phyloP scores from a whole-genome alignment of 345 rosid species.

The Populus davidiana region DNA sequence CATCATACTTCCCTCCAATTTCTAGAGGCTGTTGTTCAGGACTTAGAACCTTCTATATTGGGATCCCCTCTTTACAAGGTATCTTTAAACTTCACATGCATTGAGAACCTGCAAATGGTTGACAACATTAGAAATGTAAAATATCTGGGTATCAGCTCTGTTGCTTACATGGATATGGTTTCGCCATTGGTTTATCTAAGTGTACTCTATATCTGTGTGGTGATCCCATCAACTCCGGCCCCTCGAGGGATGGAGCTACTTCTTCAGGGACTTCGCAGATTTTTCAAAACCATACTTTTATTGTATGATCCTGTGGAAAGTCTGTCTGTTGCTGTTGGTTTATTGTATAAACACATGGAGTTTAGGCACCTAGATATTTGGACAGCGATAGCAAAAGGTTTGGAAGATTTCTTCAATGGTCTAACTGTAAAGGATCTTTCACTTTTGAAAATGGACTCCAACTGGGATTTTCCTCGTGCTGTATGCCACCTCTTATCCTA shows the following conservation, averaged over 20 bases:
- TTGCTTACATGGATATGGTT: slow-evolving; percentile 44
- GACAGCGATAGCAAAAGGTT: slow-evolving; percentile 36
- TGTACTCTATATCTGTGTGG: slow-evolving; percentile 30
- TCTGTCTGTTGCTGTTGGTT: slow-evolving; percentile 25
- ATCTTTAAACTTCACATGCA: slow-evolving; percentile 38
- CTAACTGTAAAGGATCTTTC: slow-evolving; percentile 22
- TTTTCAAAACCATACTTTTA: slow-evolving; percentile 29
- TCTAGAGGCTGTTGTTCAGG: slow-evolving; percentile 36
- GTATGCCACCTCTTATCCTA: slow-evolving; percentile 40
- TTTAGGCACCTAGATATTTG: slow-evolving; percentile 36
- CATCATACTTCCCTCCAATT: slow-evolving; percentile 25
- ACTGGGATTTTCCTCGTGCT: slow-evolving; percentile 12
- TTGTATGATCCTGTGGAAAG: slow-evolving; percentile 37
- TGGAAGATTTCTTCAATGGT: slow-evolving; percentile 32
- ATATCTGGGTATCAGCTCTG: slow-evolving; percentile 10
- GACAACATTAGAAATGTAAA: slow-evolving; percentile 20
- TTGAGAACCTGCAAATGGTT: slow-evolving; percentile 24
- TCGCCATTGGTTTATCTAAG: slow-evolving; percentile 46
- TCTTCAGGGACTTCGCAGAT: slow-evolving; percentile 16
- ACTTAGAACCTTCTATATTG: slow-evolving; percentile 45
- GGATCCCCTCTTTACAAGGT: slow-evolving; percentile 52
- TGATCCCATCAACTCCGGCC: slow-evolving; percentile 23
- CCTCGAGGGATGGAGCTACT: slow-evolving; percentile 11
- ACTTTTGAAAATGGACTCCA: slow-evolving; percentile 17
- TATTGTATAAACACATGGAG: slow-evolving; percentile 31